These are phyloP conservation scores for Stachybotrys elegans DNA, from an alignment of 2,329 filamentous ascomycete genomes.

Conservation along the genomic window DNA sequence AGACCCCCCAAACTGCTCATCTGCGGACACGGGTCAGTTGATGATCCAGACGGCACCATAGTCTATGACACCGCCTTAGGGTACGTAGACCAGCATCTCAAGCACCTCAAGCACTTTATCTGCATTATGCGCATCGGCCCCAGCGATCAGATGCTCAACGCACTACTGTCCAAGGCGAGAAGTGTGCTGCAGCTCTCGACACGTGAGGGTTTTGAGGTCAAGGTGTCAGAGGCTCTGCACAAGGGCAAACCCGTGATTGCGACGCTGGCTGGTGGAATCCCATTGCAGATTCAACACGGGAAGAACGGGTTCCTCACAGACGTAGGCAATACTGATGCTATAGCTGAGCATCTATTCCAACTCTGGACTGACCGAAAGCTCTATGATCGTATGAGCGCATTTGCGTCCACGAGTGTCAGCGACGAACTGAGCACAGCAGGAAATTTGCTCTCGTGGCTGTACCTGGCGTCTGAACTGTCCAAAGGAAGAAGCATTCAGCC, in stretches of 20 bases:
- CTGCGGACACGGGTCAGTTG: slow-evolving; percentile 78
- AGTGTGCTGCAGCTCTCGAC: slow-evolving; percentile 76
- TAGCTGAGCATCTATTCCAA: slow-evolving; percentile 60
- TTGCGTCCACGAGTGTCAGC: slow-evolving; percentile 61
- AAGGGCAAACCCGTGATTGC: slow-evolving; percentile 76
- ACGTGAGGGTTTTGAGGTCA: slow-evolving; percentile 80
- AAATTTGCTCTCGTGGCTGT: slow-evolving; percentile 72
- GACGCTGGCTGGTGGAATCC: slow-evolving; percentile 72
- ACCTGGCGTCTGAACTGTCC: slow-evolving; percentile 62
- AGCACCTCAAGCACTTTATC: slow-evolving; percentile 58
- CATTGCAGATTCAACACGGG: slow-evolving; percentile 67
- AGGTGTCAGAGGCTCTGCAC: slow-evolving; percentile 78
- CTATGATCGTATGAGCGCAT: slow-evolving; percentile 61
- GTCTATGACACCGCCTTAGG: slow-evolving; percentile 69
- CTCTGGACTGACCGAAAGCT: slow-evolving; percentile 62
- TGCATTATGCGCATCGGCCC: slow-evolving; percentile 75
- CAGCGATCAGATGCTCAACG: slow-evolving; percentile 75
- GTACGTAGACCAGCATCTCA: slow-evolving; percentile 59
- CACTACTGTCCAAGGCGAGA: slow-evolving; percentile 65
- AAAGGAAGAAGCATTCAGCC: slow-evolving; percentile 54
- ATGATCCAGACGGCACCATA: slow-evolving; percentile 69
- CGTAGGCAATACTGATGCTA: slow-evolving; percentile 62
- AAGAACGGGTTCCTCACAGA: slow-evolving; percentile 72
- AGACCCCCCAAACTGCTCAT: slow-evolving; percentile 9
- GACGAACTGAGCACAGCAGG: slow-evolving; percentile 80